Evolutionary conservation across 2,329 filamentous ascomycete genomes (phyloP).

Genomic region (Bertia moriformis): DNA sequence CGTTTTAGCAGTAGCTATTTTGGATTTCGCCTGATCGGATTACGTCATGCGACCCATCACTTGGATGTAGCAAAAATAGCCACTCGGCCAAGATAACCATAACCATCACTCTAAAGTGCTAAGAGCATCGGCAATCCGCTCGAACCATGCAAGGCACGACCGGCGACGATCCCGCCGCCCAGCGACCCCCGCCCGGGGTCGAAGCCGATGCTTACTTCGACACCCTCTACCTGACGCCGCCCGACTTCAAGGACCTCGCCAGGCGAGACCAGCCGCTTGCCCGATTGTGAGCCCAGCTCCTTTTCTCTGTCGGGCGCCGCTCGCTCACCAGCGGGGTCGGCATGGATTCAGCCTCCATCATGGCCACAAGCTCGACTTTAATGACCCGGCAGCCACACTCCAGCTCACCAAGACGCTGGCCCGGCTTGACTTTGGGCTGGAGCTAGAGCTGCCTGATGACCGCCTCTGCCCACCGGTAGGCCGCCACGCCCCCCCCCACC

Average conservation of each 20-base stretch:
- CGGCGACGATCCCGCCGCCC: no score
- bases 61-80: no score
- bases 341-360: background rate
- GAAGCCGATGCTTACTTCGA: background rate
- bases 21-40: no score
- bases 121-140: no score
- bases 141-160: no score
- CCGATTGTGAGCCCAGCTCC: background rate
- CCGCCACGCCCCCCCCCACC: slow-evolving; percentile 1
- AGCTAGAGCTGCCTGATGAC: slow-evolving; percentile 58
- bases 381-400: slow-evolving; percentile 60
- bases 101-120: no score
- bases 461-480: slow-evolving; percentile 73
- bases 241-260: background rate
- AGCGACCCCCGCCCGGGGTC: background rate
- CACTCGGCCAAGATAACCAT: no score
- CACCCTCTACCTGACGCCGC: background rate
- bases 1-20: no score
- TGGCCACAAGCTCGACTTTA: slow-evolving; percentile 63
- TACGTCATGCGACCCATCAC: no score
- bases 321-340: no score
- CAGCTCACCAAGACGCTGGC: slow-evolving; percentile 71
- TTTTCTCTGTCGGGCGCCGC: no score
- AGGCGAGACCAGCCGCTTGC: background rate
- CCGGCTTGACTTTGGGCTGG: slow-evolving; percentile 58